Base-by-base conservation (phyloP, 768 basidiomycete species). In the Lentinula sp. region DNA sequence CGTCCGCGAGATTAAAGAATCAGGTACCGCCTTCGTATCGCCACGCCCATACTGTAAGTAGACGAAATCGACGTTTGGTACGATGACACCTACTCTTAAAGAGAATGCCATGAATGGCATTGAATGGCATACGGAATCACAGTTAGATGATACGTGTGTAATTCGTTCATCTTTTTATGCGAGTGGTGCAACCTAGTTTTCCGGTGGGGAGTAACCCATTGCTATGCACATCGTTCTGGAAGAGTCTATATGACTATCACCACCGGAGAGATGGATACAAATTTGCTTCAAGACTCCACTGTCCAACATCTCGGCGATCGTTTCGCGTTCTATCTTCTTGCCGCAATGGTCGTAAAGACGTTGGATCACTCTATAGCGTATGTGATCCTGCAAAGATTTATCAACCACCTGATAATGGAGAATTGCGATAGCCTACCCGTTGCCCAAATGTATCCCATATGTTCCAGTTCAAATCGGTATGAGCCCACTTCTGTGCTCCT, bases 401-500 rank as follows among this genome's bases (percentile, higher is more conserved):
- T 28, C 48, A 41, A 10, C 10, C 16, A 37, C 55, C 71, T 45
- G 13, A 13, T 15, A 12, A 13, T 13, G 10, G 15, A 13, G 28
- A 49, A n/a, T 49, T 48, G 32, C 18, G 28, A 48, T 36, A 20
- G 45, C 43, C 69, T 66, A 79, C 81, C 67, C 66, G 72, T 50
- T 68, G 68, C 53, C 63, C 70, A 61, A 74, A 71, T n/a, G 67
- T 68, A 23, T 72, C 70, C 81, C 81, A 83, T 46, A 82, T 65
- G 6, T 66, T 61, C 60, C 67, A 62, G 41, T 65, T 58, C 32
- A 71, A 59, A 7, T 74, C 61, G 4, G 28, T 59, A 65, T 67
- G 15, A 75, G 66, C 67, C 81, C 81, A 85, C n/a, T 70, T 65
- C 50, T 78, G 72, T n/a, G 75, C 77, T 13, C 83, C 83, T 28